Evolutionary conservation across 805 yeast genomes (phyloP), one percentile per base, ranked within the genome.

Genomic region (Wickerhamomyces kurtzmanii): DNA sequence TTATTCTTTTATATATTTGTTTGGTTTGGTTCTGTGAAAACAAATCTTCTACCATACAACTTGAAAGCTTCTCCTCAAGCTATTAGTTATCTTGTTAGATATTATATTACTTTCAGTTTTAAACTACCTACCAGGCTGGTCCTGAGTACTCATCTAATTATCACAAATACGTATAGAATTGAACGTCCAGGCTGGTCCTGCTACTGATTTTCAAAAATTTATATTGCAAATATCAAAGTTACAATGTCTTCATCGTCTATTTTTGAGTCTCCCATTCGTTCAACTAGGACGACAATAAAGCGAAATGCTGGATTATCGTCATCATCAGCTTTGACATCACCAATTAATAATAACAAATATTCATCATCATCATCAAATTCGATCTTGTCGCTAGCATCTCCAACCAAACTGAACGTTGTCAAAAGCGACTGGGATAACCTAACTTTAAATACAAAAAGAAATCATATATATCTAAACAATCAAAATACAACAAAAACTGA

Each of bases 391-490:
- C 41, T 57, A 12, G 48, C 66, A 1, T 63, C 70, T 2, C 72
- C 73, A 4, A 53, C 70, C 8, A 62, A 59, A 40, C 45, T 66
- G 24, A 68, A 68, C 36, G 54, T 65, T 13, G 57, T 59, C 7
- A 54, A 61, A 11, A 42, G 57, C 9, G 62, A 58, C 28, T 53
- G 61, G 56, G 43, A 47, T 28, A 43, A 39, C 17, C 40, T 36
- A 17, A 32, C 44, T 7, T 31, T 32, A 6, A 31, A 37, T 20
- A 40, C 38, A 8, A 33, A 41, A 22, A 33, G 40, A 27, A 37
- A 41, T 23, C 42, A 34, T 30, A 47, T 39, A 29, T 36, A 44
- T 32, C 40, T 19, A 39, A 34, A 23, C 27, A 38, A 36, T 20
- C 38, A 43, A 21, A 31, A 39, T n/a, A 34, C 40, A 2, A 45